Evolutionary conservation across 2,329 filamentous ascomycete genomes (phyloP).

Genomic region (Pyrenophora seminiperda): DNA sequence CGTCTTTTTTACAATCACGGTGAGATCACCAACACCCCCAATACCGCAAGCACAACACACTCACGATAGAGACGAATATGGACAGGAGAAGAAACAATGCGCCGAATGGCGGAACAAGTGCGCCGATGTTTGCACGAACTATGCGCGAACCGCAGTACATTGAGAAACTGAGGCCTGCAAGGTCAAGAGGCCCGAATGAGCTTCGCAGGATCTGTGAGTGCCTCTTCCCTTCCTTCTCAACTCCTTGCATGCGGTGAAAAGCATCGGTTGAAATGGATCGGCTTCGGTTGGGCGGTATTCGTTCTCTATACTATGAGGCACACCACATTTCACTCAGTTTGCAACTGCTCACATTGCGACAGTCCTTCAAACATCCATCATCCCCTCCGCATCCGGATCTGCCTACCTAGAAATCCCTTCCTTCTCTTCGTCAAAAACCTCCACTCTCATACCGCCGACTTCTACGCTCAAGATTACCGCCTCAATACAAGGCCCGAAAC

Average conservation of each 20-base stretch:
- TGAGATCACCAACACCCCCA: slow-evolving; percentile 17
- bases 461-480: slow-evolving; percentile 88
- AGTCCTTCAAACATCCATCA: slow-evolving; percentile 91
- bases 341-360: slow-evolving; percentile 17
- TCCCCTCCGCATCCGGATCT: slow-evolving; percentile 90
- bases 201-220: slow-evolving; percentile 84
- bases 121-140: slow-evolving; percentile 70
- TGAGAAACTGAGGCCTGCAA: slow-evolving; percentile 56
- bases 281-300: neutral
- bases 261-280: neutral
- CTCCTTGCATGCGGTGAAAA: neutral
- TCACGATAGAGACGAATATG: slow-evolving; percentile 32
- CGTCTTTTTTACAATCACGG: slow-evolving; percentile 17
- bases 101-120: slow-evolving; percentile 74
- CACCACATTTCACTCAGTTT: neutral
- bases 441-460: slow-evolving; percentile 58
- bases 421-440: slow-evolving; percentile 42
- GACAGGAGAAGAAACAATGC: slow-evolving; percentile 92
- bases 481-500: slow-evolving; percentile 90
- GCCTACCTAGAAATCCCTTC: slow-evolving; percentile 74
- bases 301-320: neutral
- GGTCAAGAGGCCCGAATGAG: slow-evolving; percentile 68
- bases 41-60: slow-evolving; percentile 10
- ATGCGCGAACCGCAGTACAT: slow-evolving; percentile 54
- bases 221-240: neutral